Conservation (phyloP, 73 alveolate genomes). For the Paramecium primaurelia region DNA sequence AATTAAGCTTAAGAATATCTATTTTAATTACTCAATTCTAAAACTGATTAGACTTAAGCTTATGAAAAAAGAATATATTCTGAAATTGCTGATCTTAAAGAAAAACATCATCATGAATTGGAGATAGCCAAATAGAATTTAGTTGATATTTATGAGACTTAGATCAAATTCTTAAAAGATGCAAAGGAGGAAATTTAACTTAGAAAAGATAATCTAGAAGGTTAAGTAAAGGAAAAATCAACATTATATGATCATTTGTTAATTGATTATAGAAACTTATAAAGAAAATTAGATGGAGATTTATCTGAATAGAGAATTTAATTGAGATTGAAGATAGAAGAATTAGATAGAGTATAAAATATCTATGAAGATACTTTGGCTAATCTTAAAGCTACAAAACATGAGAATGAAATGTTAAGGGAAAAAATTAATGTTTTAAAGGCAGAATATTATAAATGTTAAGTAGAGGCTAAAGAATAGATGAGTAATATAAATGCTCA, state of each 20-base stretch:
- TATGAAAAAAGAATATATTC: conserved; percentile 69
- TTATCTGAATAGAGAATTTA: conserved; percentile 73
- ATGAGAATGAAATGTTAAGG: conserved; percentile 78
- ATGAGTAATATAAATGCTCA: conserved; percentile 78
- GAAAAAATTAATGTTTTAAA: conserved; percentile 77
- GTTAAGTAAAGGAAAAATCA: conserved; percentile 73
- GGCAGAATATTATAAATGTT: conserved; percentile 79
- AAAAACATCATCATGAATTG: conserved; percentile 78
- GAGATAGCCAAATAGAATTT: conserved; percentile 68
- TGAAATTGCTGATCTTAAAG: conserved; percentile 79
- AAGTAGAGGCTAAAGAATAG: conserved; percentile 68
- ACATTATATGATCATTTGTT: conserved; percentile 76
- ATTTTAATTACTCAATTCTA: conserved; percentile 73
- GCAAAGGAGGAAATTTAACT: conserved; percentile 78
- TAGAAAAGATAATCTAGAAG: conserved; percentile 64
- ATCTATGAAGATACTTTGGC: conserved; percentile 83
- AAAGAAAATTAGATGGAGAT: conserved; percentile 76
- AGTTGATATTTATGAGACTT: conserved; percentile 81
- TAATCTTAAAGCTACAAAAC: conserved; percentile 73
- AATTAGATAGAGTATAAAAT: conserved; percentile 69
- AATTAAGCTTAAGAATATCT: conserved; percentile 77
- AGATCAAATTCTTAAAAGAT: conserved; percentile 74
- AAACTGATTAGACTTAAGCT: conserved; percentile 65
- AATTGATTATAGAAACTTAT: conserved; percentile 71
- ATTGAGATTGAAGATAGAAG: conserved; percentile 72